These are phyloP conservation scores for Lycium barbarum DNA, from an alignment of 257 asterid genomes.

Conservation along the genomic window DNA sequence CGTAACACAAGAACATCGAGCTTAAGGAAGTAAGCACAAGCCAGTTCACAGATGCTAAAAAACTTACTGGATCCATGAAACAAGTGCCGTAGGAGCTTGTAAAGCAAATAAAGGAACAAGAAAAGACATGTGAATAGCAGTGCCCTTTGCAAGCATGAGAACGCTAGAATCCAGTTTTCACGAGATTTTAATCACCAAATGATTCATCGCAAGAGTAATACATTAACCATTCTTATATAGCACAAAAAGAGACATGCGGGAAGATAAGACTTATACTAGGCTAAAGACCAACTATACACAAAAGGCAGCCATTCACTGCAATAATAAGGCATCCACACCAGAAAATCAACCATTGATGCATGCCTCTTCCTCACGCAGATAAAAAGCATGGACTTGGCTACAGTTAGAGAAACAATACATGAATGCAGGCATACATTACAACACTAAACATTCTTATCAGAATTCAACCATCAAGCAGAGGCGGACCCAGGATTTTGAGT, in stretches of 20 bases:
- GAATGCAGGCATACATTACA: not conserved
- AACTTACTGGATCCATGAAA: slow-evolving; percentile 87
- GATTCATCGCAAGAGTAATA: no score
- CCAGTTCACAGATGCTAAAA: slow-evolving; percentile 15
- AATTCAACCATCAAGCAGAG: not conserved
- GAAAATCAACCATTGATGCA: not conserved
- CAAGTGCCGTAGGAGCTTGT: slow-evolving; percentile 76
- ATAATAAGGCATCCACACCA: no score
- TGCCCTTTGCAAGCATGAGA: slow-evolving; percentile 81
- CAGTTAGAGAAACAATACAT: not conserved
- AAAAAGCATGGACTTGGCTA: not conserved
- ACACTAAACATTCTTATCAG: not conserved
- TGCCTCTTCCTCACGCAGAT: not conserved
- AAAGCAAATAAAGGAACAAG: slow-evolving; percentile 85
- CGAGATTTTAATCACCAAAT: no score
- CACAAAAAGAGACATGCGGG: no score
- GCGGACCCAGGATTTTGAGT: no score
- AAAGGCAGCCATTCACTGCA: not conserved
- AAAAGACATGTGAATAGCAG: slow-evolving; percentile 81
- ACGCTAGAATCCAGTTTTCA: slow-evolving; percentile 32
- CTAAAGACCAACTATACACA: not conserved
- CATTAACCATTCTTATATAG: no score
- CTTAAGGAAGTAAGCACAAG: slow-evolving; percentile 20
- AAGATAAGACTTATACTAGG: not conserved
- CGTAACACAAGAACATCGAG: not conserved